Percentiles rank a stretch among this genome's conserved stretches.
phyloP scores from a whole-genome alignment of 2,329 filamentous ascomycete species.

The Aschersonia sp. region DNA sequence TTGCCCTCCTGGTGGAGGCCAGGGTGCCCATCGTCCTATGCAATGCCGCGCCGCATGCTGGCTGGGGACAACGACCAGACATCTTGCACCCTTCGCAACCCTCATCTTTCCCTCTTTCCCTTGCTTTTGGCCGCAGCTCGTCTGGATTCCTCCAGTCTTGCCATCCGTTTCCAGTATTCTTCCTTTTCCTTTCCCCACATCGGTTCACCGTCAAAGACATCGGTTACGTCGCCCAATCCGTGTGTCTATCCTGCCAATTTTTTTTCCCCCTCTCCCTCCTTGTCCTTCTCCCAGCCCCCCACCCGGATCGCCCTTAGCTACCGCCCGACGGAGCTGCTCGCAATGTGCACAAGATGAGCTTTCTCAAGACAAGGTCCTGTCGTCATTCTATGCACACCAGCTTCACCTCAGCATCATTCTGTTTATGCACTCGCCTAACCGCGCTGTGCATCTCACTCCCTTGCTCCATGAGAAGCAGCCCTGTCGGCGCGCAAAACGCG shows the following conservation, averaged over 20 bases:
- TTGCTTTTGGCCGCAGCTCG: background rate
- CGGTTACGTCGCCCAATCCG: no score
- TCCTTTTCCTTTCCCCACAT: background rate
- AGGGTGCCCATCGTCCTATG: background rate
- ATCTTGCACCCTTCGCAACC: background rate
- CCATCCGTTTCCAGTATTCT: background rate
- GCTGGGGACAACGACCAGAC: background rate
- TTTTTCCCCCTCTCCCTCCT: background rate
- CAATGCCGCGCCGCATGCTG: background rate
- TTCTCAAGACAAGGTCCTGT: constrained; percentile 26
- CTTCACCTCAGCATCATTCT: background rate
- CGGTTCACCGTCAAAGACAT: no score
- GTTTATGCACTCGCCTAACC: no score
- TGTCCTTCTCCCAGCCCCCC: background rate
- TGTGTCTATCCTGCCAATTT: background rate
- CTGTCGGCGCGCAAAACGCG: background rate
- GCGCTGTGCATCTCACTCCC: background rate
- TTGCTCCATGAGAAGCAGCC: background rate
- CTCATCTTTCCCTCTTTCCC: background rate
- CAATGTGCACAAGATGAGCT: constrained; percentile 27
- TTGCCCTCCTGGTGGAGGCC: background rate
- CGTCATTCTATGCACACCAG: background rate
- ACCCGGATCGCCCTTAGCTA: constrained; percentile 1
- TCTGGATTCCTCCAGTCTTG: background rate
- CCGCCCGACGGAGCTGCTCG: constrained; percentile 13